Evolutionary conservation across 805 yeast species (phyloP), one percentile per base, ranked within the genome.

Genomic region (Saturnispora serradocipensis): DNA sequence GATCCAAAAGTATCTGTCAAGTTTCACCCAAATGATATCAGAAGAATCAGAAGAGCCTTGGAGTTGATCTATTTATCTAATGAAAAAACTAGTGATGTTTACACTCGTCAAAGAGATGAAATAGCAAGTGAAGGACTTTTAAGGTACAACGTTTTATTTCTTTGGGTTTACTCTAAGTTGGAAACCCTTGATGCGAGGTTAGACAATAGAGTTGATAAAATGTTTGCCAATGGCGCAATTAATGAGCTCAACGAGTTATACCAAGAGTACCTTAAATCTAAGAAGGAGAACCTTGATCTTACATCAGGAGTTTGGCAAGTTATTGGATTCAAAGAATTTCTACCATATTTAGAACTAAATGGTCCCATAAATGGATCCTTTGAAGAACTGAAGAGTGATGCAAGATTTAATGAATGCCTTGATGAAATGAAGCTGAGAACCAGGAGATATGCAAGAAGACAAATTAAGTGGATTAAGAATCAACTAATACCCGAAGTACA

Each of bases 291-390:
- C 4, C 45, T 16, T 3, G 49, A 28, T 53, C 68, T 79, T 52
- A 84, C 85, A 50, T 71, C 76, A 53, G 98, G 98, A 2, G 76
- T 91, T 0, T 89, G 89, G 89, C 98, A 93, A 68, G 96, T 87
- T 1, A 87, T 91, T 60, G 98, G 98, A 1, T 93, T 87, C 67
- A 87, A 88, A 63, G 96, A 88, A 61, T 88, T 88, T 61, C 61
- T 87, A 36, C 91, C 95, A 1, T 88, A 53, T 39, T 54, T 66
- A 25, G 39, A 40, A 7, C 18, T 43, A 13, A 9, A 52, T 80
- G 53, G 24, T 56, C 30, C 28, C 20, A 48, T 48, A 10, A 20
- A 20, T 4, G n/a, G 5, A 20, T 11, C 36, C 16, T 25, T 44
- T 13, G 44, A 43, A n/a, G 53, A 51, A 1, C 40, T 51, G 13